Conservation (phyloP, 495 filamentous ascomycete species). For the Talaromyces proteolyticus region DNA sequence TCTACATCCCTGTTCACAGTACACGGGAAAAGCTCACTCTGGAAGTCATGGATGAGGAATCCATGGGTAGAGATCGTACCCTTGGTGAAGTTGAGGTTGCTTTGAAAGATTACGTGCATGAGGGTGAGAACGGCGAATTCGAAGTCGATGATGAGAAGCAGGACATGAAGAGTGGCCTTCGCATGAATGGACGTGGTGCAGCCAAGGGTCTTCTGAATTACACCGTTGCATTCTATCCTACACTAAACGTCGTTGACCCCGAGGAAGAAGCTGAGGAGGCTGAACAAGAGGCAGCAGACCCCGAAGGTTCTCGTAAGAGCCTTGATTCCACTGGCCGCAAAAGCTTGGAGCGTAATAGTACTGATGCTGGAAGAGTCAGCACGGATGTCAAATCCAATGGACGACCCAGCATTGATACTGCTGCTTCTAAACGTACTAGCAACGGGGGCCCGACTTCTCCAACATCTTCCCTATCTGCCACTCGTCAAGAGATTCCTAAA, state of each 20-base stretch:
- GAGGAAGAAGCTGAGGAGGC: slow-evolving; percentile 77
- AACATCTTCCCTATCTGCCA: slow-evolving; percentile 25
- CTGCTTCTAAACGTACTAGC: slow-evolving; percentile 5
- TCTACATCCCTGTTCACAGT: slow-evolving; percentile 90
- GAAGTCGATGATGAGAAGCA: slow-evolving; percentile 75
- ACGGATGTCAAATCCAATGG: slow-evolving; percentile 16
- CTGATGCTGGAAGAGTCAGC: slow-evolving; percentile 14
- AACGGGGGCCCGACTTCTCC: slow-evolving; percentile 9
- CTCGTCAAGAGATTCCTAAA: slow-evolving; percentile 59
- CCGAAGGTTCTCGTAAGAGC: slow-evolving; percentile 18
- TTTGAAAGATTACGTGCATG: slow-evolving; percentile 69
- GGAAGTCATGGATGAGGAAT: slow-evolving; percentile 97
- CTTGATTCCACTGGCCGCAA: slow-evolving; percentile 22
- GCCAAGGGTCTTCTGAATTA: slow-evolving; percentile 79
- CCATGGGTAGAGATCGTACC: slow-evolving; percentile 76
- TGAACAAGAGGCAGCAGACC: slow-evolving; percentile 33
- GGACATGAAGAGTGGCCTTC: slow-evolving; percentile 50
- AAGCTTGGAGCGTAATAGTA: slow-evolving; percentile 17
- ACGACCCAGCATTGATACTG: slow-evolving; percentile 31
- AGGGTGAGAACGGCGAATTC: slow-evolving; percentile 77
- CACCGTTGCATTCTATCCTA: slow-evolving; percentile 86
- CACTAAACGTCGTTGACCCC: slow-evolving; percentile 79
- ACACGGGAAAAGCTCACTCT: slow-evolving; percentile 75
- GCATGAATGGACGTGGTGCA: slow-evolving; percentile 56
- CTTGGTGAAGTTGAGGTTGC: slow-evolving; percentile 74